Conservation (phyloP, 257 asterid species). For the Gentiana straminea region DNA sequence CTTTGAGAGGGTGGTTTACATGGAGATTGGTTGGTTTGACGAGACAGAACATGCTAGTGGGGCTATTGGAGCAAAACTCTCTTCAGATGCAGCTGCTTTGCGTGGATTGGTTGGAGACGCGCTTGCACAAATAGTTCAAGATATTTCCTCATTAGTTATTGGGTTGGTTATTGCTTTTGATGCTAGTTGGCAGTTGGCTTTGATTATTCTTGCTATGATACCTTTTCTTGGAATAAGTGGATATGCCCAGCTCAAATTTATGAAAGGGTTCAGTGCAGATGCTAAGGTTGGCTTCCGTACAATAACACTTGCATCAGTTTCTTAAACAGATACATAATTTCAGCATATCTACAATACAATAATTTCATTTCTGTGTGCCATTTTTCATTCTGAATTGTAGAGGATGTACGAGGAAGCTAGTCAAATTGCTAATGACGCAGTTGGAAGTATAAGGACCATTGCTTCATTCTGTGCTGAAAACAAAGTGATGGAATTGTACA, state of each 20-base stretch:
- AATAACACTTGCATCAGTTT: too few species aligned
- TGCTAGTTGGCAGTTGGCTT: conserved; percentile 75
- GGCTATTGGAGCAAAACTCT: conserved; percentile 8
- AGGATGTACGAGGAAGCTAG: conserved; percentile 86
- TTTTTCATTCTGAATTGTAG: conserved; percentile 23
- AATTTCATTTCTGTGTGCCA: not conserved
- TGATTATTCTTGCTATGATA: conserved; percentile 54
- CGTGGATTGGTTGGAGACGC: conserved; percentile 89
- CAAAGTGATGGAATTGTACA: conserved; percentile 65
- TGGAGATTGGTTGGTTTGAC: conserved; percentile 25
- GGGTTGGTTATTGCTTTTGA: conserved; percentile 60
- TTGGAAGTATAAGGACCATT: conserved; percentile 29
- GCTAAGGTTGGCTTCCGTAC: conserved; percentile 42
- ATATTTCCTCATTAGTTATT: conserved; percentile 45
- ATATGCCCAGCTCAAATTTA: conserved; percentile 25
- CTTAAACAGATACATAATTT: too few species aligned
- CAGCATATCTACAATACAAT: too few species aligned
- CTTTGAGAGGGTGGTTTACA: conserved; percentile 49
- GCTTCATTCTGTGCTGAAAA: conserved; percentile 93
- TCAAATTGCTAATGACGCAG: conserved; percentile 73
- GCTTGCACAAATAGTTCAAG: conserved; percentile 76
- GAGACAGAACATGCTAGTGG: conserved; percentile 76
- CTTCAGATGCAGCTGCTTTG: conserved; percentile 14
- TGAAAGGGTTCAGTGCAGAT: conserved; percentile 74
- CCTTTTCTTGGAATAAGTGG: conserved; percentile 48